Evolutionary conservation across 1,284 basidiomycete species (phyloP).

Genomic region (Inonotus obliquus): DNA sequence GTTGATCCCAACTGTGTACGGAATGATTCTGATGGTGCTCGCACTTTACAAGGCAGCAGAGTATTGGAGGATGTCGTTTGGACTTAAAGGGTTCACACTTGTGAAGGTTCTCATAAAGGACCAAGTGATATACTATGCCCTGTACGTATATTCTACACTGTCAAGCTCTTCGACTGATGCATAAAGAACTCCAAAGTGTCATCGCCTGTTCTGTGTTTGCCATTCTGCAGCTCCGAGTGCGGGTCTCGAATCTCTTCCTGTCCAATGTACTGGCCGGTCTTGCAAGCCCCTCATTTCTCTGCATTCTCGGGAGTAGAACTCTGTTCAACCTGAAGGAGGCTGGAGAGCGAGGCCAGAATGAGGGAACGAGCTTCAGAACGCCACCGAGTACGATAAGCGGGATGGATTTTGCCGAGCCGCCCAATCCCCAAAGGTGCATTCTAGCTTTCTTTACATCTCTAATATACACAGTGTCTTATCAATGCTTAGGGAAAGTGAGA

Average conservation of each 20-base stretch:
- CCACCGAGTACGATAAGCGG: neutral
- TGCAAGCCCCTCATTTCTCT: slow-evolving; percentile 4
- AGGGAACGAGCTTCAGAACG: neutral
- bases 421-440: neutral
- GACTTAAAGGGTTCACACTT: neutral
- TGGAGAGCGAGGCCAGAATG: neutral
- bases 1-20: neutral
- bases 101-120: slow-evolving; percentile 3
- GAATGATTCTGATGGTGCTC: neutral
- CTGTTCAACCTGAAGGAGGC: slow-evolving; percentile 1
- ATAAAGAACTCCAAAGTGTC: neutral
- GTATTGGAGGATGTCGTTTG: neutral
- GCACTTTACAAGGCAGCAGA: neutral
- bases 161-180: neutral
- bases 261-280: neutral
- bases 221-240: neutral
- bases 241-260: neutral
- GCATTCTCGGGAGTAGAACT: neutral
- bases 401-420: neutral
- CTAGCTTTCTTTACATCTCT: neutral
- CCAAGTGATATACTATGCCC: neutral
- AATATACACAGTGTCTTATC: neutral
- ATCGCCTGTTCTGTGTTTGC: neutral
- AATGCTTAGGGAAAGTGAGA: neutral
- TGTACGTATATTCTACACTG: neutral